Evolutionary conservation across 2,329 filamentous ascomycete species (phyloP), one percentile per base, ranked within the genome.

Genomic region (Rhytidhysteron rufulum): DNA sequence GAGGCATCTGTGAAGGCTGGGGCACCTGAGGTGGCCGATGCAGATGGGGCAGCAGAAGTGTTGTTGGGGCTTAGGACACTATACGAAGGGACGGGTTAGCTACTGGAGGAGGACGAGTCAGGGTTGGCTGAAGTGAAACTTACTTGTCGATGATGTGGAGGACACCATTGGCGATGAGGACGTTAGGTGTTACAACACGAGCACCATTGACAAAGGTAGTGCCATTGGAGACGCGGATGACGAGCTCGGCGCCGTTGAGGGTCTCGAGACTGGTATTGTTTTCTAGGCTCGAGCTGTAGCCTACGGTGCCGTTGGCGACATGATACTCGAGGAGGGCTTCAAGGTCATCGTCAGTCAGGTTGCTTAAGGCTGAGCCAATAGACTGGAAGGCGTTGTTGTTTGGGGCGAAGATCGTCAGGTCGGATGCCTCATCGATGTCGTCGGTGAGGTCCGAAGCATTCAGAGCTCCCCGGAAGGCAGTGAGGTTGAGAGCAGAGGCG

Each of bases 361-460:
- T 70, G 20, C 62, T 57, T 9, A 80, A 55, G 3, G 73, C 65
- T 36, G 71, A 77, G 41, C 74, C 78, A 31, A 85, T 77, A 19
- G 67, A 61, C 24, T 73, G 67, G 65, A 85, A 80, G 10, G 80
- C 80, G 2, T 66, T 66, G 57, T 84, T 80, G 54, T 67, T 72
- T 2, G 83, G 82, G 1, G 76, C 80, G 48, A 86, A 85, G 45
- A 86, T 70, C 40, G 83, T 86, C 29, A 85, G 48, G 53, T 80
- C 70, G 20, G 54, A 50, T 7, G 64, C 54, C 10, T 45, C 49
- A 43, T 71, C 61, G 24, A 81, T 55, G 15, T 67, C 60, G 3
- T 63, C 50, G 16, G 67, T 47, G n/a, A 71, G 54, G 45, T 66
- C 53, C 18, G 68, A 63, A 4, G 55, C 49, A 16, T 59, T 62